Evolutionary conservation across 441 rosid species (phyloP).

Genomic region (Mallotus japonicus): DNA sequence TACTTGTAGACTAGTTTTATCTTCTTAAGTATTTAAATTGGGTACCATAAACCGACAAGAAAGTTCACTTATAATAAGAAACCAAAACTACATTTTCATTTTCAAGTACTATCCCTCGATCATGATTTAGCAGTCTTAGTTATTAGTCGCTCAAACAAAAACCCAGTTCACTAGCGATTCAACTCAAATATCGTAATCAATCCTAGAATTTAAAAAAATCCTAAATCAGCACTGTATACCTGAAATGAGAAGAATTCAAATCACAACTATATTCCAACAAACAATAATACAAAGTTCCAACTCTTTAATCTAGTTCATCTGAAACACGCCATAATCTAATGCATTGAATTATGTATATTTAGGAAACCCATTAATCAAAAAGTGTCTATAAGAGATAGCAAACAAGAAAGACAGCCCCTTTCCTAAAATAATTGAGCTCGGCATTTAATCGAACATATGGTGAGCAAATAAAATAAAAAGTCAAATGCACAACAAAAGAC

Average conservation of each 20-base stretch:
- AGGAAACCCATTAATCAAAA: slow-evolving; percentile 3
- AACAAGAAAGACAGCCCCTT: background rate
- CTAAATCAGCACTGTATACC: background rate
- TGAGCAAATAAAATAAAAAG: background rate
- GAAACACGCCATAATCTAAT: background rate
- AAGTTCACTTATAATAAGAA: background rate
- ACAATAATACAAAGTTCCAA: background rate
- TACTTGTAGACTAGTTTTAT: background rate
- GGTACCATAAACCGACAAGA: background rate
- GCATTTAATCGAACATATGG: slow-evolving; percentile 15
- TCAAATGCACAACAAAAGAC: background rate
- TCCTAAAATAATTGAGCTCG: background rate
- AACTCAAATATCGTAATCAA: background rate
- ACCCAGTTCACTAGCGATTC: no score
- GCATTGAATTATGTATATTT: background rate
- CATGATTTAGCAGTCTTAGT: no score
- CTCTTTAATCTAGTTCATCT: background rate
- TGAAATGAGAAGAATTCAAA: background rate
- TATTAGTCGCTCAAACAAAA: no score
- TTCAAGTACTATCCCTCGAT: no score
- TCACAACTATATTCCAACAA: background rate
- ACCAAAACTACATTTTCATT: background rate
- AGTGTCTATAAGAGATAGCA: background rate
- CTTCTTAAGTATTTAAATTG: background rate
- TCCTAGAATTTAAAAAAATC: background rate